Base-by-base conservation (phyloP, 2,329 filamentous ascomycete genomes). In the Ilyonectria mors-panacis region DNA sequence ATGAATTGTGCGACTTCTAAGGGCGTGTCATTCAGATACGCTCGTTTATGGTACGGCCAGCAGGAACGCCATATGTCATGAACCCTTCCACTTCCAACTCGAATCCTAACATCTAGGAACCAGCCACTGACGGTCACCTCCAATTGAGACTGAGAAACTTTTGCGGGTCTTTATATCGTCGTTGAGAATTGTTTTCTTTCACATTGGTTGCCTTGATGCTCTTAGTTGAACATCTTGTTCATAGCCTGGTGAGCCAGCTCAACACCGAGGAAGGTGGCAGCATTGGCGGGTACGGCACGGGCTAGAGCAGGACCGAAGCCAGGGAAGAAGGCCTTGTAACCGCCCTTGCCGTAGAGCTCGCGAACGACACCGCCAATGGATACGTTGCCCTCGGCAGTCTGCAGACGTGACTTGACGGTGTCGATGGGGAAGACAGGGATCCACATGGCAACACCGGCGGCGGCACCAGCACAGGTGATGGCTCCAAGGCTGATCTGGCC, bases 371-470 rank as follows among this genome's bases (percentile, higher is more conserved):
- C 91, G 17, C 91, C 88, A 58, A 99, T 89, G 0, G 92, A 94
- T 56, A 94, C 91, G 73, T 92, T 92, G 55, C 94, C 94, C 77
- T 96, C 93, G 47, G 94, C 94, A 48, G 94, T 97, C 87, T 99
- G 96, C 79, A 99, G 84, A 42, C 95, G 87, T 70, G 92, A 95
- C 89, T 99, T 99, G 84, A 99, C 91, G 0, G 96, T 99, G 78
- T 99, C 96, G 71, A 99, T 88, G 23, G 96, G 96, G 88, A 99
- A 99, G 47, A 99, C 95, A 60, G 96, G 95, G 73, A 98, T 96
- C 96, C 96, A 99, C 96, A 99, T 99, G 70, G 96, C 96, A 28
- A 99, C 89, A 78, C 96, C 96, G 0, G 96, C 96, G 4, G 92
- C 93, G 70, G 93, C 96, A 75, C 96, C 96, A 2, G 96, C 96